Conservation (phyloP, 2,329 filamentous ascomycete species). For the Teratosphaeria viscida region DNA sequence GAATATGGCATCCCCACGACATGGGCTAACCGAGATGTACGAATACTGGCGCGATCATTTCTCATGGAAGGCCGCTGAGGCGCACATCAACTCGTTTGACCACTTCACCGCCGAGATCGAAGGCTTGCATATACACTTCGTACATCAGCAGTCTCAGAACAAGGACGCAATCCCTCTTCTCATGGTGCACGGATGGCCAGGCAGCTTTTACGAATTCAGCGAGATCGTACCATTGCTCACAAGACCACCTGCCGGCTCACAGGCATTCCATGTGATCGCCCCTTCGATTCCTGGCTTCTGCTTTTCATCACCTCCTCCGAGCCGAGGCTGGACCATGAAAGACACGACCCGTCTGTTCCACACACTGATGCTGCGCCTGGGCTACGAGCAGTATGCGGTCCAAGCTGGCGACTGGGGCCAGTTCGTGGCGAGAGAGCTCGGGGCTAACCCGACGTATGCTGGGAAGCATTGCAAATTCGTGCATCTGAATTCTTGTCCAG, state of each 20-base stretch:
- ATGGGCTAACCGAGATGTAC: conserved; percentile 27
- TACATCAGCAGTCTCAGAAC: conserved; percentile 26
- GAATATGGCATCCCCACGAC: conserved; percentile 26
- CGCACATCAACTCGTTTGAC: conserved; percentile 21
- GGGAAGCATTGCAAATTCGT: conserved; percentile 28
- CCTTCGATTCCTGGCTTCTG: conserved; percentile 48
- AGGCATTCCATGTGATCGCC: conserved; percentile 46
- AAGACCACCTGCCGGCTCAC: neutral
- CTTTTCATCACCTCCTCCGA: conserved; percentile 31
- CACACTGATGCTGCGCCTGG: conserved; percentile 30
- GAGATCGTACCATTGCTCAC: conserved; percentile 29
- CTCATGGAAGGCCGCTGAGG: conserved; percentile 25
- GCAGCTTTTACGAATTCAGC: conserved; percentile 35
- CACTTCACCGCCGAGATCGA: conserved; percentile 29
- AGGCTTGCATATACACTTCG: conserved; percentile 28
- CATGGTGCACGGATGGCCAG: conserved; percentile 37
- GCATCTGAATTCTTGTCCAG: conserved; percentile 34
- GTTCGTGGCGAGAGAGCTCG: conserved; percentile 31
- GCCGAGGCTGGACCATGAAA: conserved; percentile 25
- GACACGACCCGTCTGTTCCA: conserved; percentile 31
- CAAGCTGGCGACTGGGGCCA: conserved; percentile 35
- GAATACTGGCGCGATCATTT: conserved; percentile 26
- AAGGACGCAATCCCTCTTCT: conserved; percentile 32
- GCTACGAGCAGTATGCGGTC: conserved; percentile 29
- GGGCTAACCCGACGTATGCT: conserved; percentile 15